Evolutionary conservation across 805 yeast species (phyloP), one percentile per base, ranked within the genome.

Genomic region (Saccharomycopsis babjevae): DNA sequence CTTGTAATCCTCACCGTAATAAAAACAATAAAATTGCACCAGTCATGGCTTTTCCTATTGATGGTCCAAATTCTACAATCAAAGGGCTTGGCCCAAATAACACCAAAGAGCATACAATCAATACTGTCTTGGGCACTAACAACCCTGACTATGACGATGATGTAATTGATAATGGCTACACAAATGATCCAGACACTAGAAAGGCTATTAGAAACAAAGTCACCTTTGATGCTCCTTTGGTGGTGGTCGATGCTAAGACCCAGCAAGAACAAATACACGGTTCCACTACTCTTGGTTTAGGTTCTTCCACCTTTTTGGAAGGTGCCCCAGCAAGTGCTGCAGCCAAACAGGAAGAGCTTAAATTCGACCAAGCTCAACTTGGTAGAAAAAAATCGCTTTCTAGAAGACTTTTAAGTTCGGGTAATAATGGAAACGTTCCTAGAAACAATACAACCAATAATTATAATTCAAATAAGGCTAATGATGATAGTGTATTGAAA

Each of bases 1-100:
- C 99, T 1, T 93, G 98, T 73, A 88, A 96, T 2, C 98, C 99
- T 7, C 97, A 89, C 72, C 84, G 98, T 72, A 94, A 94, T 74
- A 88, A 87, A 74, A 78, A 82, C 65, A 76, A 79, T 20, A 79
- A 77, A 69, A 84, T 83, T 55, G 96, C 97, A 0, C 99, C 99
- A 4, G 97, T 94, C 16, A 77, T 83, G 76, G 99, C 99, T 0
- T 94, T 93, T 79, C 97, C 97, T 0, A 88, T 81, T 6, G 96
- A 93, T 73, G 97, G 98, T 15, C 52, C 52, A 65, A 94, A 94
- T 74, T 87, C 83, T 69, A 81, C 93, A 5, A 84, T 93, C 64
- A 82, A 82, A 67, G 96, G 96, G 28, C 76, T 81, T 63, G 83
- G 82, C 32, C 81, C 83, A 34, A 70, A 66, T 62, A 73, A 76